A percentile compares a stretch with the other conserved stretches of the same genome.
Conservation (phyloP, 2,329 filamentous ascomycete species). For the Cercospora berteroae region DNA sequence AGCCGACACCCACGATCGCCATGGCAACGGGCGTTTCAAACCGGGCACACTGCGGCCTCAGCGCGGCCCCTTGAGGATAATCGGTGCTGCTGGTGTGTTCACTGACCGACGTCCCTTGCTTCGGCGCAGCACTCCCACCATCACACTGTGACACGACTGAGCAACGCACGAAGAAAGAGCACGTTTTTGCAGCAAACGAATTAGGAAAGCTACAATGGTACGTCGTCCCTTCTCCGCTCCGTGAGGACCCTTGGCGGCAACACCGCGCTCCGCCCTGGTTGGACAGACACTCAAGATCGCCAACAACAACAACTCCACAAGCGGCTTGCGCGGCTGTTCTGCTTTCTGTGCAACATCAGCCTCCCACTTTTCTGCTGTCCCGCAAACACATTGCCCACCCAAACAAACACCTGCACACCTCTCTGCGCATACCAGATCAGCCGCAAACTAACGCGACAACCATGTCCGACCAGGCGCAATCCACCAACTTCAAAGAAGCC, state of each 20-base stretch:
- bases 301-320: background rate
- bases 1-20: background rate
- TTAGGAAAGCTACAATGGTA: slow-evolving; percentile 7
- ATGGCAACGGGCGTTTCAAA: slow-evolving; percentile 1
- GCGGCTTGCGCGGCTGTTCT: background rate
- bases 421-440: background rate
- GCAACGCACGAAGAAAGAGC: background rate
- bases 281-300: background rate
- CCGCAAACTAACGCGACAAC: slow-evolving; percentile 19
- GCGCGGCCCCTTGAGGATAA: slow-evolving; percentile 4
- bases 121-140: background rate
- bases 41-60: slow-evolving; percentile 11
- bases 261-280: background rate
- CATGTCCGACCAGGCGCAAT: slow-evolving; percentile 60
- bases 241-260: background rate
- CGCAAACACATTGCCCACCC: background rate
- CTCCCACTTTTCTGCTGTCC: background rate
- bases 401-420: background rate
- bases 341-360: background rate
- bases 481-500: slow-evolving; percentile 99
- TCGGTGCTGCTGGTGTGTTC: background rate
- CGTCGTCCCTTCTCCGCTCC: background rate
- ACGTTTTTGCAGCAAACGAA: background rate
- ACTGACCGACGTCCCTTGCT: slow-evolving; percentile 7
- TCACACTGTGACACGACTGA: background rate